Evolutionary conservation across 2,329 filamentous ascomycete species (phyloP).

Genomic region (Fusarium tjaetaba): DNA sequence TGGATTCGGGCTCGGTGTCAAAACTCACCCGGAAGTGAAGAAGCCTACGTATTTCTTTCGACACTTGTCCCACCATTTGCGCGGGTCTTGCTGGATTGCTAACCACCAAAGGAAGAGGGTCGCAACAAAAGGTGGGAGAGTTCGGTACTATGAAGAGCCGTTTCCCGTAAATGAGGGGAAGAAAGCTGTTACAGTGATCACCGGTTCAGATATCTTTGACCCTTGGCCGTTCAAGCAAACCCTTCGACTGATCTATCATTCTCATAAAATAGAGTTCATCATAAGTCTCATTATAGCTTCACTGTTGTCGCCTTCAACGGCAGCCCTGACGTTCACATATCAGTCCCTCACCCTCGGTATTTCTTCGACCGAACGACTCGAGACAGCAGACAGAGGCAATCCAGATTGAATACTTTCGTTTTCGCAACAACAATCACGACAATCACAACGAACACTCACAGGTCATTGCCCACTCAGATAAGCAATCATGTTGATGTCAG

Average conservation of each 20-base stretch:
- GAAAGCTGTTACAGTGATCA: background rate
- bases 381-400: background rate
- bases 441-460: background rate
- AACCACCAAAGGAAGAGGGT: conserved; percentile 15
- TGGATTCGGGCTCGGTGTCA: conserved; percentile 14
- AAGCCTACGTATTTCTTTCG: background rate
- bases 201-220: background rate
- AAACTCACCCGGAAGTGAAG: background rate
- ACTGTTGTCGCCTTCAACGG: background rate
- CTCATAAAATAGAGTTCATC: background rate
- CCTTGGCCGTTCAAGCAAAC: background rate
- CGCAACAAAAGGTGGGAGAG: conserved; percentile 5
- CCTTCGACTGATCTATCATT: background rate
- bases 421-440: background rate
- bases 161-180: conserved; percentile 31
- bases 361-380: background rate
- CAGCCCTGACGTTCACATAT: background rate
- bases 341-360: conserved; percentile 2
- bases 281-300: background rate
- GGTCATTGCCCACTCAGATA: background rate
- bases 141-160: conserved; percentile 36
- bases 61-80: conserved; percentile 29
- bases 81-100: conserved; percentile 33
- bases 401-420: background rate
- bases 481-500: conserved; percentile 54